Evolutionary conservation across 805 yeast species (phyloP).

Genomic region (Brettanomyces naardenensis): DNA sequence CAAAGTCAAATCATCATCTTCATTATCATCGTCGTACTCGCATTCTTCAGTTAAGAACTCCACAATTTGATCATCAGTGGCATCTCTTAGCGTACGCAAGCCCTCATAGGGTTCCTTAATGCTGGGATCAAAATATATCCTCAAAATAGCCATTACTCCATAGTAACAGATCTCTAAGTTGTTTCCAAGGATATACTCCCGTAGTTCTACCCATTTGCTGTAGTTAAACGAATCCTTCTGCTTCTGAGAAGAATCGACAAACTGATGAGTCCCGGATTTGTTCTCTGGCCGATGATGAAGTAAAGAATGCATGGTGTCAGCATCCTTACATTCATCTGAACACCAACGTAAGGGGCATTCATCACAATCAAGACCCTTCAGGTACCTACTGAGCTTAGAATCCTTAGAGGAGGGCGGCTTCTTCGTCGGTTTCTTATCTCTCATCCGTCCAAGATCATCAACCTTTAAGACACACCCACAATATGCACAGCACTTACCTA

Average conservation of each 20-base stretch:
- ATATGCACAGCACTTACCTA: slow-evolving; percentile 25
- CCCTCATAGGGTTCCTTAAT: slow-evolving; percentile 12
- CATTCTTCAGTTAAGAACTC: slow-evolving; percentile 6
- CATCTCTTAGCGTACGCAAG: slow-evolving; percentile 9
- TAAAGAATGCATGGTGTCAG: slow-evolving; percentile 20
- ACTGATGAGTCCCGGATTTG: slow-evolving; percentile 19
- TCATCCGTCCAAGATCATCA: slow-evolving; percentile 23
- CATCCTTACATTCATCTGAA: slow-evolving; percentile 19
- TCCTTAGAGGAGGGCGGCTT: slow-evolving; percentile 7
- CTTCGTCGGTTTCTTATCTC: slow-evolving; percentile 8
- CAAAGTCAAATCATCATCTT: neutral
- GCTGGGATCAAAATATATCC: slow-evolving; percentile 14
- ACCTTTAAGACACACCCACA: slow-evolving; percentile 26
- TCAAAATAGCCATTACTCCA: slow-evolving; percentile 14
- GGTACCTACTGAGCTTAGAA: slow-evolving; percentile 20
- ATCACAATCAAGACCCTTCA: slow-evolving; percentile 25
- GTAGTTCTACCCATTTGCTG: slow-evolving; percentile 17
- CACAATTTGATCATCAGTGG: slow-evolving; percentile 7
- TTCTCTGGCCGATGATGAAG: slow-evolving; percentile 24
- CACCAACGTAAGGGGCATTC: slow-evolving; percentile 25
- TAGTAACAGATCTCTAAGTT: slow-evolving; percentile 14
- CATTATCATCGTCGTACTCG: neutral
- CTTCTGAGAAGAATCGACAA: slow-evolving; percentile 8
- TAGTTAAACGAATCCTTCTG: slow-evolving; percentile 11
- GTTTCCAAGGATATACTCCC: slow-evolving; percentile 7